A percentile compares a stretch with the other conserved stretches of the same genome.
Evolutionary conservation across 495 filamentous ascomycete genomes (phyloP).

Genomic region (Oidiodendron maius): DNA sequence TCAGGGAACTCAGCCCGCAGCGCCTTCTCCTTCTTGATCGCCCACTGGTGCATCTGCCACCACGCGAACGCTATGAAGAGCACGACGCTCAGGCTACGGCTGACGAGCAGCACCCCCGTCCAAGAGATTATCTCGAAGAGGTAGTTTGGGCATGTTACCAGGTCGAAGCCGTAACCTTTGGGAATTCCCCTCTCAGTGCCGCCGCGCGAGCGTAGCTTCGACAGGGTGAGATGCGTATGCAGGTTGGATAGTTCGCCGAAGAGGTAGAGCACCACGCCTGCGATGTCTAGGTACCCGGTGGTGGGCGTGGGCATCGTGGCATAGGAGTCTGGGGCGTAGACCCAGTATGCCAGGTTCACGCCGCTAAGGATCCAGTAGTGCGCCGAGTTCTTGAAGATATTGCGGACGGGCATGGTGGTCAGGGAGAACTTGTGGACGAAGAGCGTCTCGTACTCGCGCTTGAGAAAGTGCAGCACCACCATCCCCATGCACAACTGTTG

Average conservation of each 20-base stretch:
- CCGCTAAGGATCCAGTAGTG: slow-evolving; percentile 81
- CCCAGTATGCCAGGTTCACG: slow-evolving; percentile 74
- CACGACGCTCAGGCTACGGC: slow-evolving; percentile 65
- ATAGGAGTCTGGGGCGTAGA: slow-evolving; percentile 67
- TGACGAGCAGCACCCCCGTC: slow-evolving; percentile 71
- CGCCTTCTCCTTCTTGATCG: slow-evolving; percentile 82
- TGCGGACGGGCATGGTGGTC: slow-evolving; percentile 68
- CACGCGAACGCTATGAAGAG: slow-evolving; percentile 65
- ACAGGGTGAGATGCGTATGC: slow-evolving; percentile 68
- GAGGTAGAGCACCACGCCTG: slow-evolving; percentile 62
- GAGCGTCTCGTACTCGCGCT: slow-evolving; percentile 90
- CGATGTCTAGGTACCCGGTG: slow-evolving; percentile 43
- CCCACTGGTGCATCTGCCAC: slow-evolving; percentile 80
- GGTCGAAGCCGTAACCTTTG: slow-evolving; percentile 72
- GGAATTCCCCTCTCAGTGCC: slow-evolving; percentile 85
- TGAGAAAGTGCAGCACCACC: slow-evolving; percentile 78
- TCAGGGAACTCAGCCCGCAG: slow-evolving; percentile 86
- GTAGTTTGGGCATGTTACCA: slow-evolving; percentile 96
- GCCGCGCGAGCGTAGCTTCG: slow-evolving; percentile 68
- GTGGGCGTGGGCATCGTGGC: slow-evolving; percentile 34
- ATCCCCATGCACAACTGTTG: slow-evolving; percentile 57
- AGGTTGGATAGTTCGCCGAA: slow-evolving; percentile 77
- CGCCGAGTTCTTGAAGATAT: slow-evolving; percentile 75
- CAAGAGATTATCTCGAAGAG: slow-evolving; percentile 86
- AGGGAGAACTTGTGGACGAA: slow-evolving; percentile 94